Evolutionary conservation across 345 rosid genomes (phyloP).

Genomic region (Arabidopsis arenosa): DNA sequence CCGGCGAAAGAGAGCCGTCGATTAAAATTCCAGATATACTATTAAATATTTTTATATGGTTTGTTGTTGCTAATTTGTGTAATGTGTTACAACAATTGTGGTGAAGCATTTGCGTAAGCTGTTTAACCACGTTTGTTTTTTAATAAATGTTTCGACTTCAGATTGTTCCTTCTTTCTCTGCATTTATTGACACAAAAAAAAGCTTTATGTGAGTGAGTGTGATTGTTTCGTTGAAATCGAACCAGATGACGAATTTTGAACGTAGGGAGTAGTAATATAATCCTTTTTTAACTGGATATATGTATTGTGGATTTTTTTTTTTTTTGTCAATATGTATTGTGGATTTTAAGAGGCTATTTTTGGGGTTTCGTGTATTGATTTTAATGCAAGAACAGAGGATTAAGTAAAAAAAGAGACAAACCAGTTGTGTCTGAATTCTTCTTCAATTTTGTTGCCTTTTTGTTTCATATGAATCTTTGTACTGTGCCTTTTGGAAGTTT

Average conservation of each 20-base stretch:
- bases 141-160: constrained; percentile 24
- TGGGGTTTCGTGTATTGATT: constrained; percentile 31
- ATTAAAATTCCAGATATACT: constrained; percentile 24
- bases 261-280: neutral
- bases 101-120: constrained; percentile 44
- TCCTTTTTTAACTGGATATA: neutral
- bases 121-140: constrained; percentile 39
- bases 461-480: constrained; percentile 21
- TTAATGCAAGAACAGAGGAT: constrained; percentile 29
- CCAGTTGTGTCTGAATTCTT: constrained; percentile 29
- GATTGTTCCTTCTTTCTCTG: constrained; percentile 3
- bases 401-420: constrained; percentile 2
- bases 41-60: neutral
- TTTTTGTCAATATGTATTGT: too few relatives aligned
- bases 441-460: constrained; percentile 6
- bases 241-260: neutral
- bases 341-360: neutral
- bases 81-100: constrained; percentile 40
- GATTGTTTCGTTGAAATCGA: constrained; percentile 39
- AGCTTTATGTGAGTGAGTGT: constrained; percentile 27
- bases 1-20: constrained; percentile 44
- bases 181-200: neutral
- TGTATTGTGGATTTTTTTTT: neutral
- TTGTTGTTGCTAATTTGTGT: constrained; percentile 34
- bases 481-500: constrained; percentile 13